Conservation (phyloP, 768 basidiomycete genomes). For the Chalciporus chontae region DNA sequence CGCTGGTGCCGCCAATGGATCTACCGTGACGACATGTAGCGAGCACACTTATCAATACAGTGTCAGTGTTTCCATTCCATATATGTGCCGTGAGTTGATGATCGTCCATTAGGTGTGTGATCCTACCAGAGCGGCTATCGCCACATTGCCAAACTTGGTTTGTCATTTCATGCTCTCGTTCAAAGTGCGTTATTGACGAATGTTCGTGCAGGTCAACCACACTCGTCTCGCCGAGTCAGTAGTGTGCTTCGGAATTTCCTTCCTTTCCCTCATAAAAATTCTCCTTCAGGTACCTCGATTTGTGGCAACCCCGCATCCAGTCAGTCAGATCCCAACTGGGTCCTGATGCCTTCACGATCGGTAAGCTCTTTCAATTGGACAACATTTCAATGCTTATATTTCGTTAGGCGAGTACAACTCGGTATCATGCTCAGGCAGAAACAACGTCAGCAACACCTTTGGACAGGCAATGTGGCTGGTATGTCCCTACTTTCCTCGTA, state of each 20-base stretch:
- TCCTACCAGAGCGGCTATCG: slow-evolving; percentile 37
- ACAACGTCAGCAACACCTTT: slow-evolving; percentile 51
- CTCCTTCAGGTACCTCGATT: slow-evolving; percentile 44
- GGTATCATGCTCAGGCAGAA: slow-evolving; percentile 49
- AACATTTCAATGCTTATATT: not conserved
- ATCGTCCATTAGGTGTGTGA: slow-evolving; percentile 8
- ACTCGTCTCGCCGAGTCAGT: slow-evolving; percentile 46
- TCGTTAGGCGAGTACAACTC: slow-evolving; percentile 51
- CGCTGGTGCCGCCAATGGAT: slow-evolving; percentile 40
- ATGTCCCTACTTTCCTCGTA: slow-evolving; percentile 15
- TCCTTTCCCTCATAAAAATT: not conserved
- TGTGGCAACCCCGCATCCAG: slow-evolving; percentile 52
- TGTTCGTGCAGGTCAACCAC: slow-evolving; percentile 43
- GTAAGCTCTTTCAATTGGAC: slow-evolving; percentile 18
- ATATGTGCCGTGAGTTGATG: slow-evolving; percentile 40
- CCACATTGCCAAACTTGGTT: slow-evolving; percentile 48
- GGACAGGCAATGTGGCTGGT: slow-evolving; percentile 54
- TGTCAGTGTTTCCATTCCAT: slow-evolving; percentile 26
- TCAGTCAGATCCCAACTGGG: slow-evolving; percentile 46
- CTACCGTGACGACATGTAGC: slow-evolving; percentile 45
- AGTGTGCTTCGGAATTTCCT: not conserved
- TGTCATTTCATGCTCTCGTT: slow-evolving; percentile 4
- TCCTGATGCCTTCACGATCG: slow-evolving; percentile 46
- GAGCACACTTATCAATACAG: slow-evolving; percentile 56
- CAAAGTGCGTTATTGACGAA: not conserved